Conservation (phyloP, 768 basidiomycete species). For the Hygrophorus pudorinus region DNA sequence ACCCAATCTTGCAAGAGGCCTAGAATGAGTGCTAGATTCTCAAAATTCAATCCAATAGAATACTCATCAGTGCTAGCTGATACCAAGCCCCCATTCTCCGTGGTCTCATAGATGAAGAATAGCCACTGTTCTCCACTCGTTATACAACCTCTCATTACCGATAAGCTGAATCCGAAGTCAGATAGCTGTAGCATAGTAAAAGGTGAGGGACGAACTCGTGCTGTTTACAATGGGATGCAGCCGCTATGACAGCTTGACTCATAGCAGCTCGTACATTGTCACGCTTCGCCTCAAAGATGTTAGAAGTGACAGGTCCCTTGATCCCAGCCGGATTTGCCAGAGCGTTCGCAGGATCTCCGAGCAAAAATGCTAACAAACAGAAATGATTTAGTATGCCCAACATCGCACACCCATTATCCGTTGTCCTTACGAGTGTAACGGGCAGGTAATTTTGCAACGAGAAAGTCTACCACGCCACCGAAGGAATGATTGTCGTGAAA, state of each 20-base stretch:
- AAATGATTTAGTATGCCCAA: not conserved
- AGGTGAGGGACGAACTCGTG: conserved; percentile 1
- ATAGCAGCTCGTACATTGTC: too few species aligned
- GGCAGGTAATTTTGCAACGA: conserved; percentile 7
- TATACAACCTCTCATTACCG: too few species aligned
- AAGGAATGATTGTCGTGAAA: conserved; percentile 12
- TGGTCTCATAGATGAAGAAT: too few species aligned
- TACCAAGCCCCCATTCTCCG: too few species aligned
- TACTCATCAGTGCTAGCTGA: too few species aligned
- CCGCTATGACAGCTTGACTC: conserved; percentile 9
- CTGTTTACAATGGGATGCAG: conserved; percentile 10
- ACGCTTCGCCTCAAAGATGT: conserved; percentile 12
- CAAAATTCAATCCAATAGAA: too few species aligned
- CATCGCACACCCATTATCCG: too few species aligned
- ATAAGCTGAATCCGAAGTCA: too few species aligned
- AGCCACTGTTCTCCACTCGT: too few species aligned
- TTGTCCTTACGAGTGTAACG: conserved; percentile 7
- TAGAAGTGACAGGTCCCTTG: conserved; percentile 9
- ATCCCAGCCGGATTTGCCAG: conserved; percentile 7
- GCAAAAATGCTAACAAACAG: conserved; percentile 7
- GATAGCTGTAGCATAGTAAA: too few species aligned
- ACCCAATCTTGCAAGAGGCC: too few species aligned
- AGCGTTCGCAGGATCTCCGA: conserved; percentile 6
- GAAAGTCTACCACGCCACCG: conserved; percentile 8
- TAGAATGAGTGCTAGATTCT: too few species aligned